Conservation (phyloP, 805 yeast species). For the Metschnikowia arizonensis region DNA sequence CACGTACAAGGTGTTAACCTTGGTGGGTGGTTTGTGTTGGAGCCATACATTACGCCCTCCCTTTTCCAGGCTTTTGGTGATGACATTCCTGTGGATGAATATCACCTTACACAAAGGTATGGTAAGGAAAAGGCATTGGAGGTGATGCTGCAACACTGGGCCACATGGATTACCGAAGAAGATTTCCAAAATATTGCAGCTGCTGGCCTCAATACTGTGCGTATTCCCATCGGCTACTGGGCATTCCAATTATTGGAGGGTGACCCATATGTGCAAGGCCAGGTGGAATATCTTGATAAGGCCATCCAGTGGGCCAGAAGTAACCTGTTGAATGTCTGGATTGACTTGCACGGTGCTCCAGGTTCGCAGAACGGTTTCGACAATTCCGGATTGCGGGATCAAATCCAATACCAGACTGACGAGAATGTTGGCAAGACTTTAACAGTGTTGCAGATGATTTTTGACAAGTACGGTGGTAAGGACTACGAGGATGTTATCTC, state of each 20-base stretch:
- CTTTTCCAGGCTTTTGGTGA: conserved; percentile 53
- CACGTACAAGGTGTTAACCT: conserved; percentile 66
- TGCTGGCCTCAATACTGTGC: conserved; percentile 74
- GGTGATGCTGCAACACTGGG: conserved; percentile 66
- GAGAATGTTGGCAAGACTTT: conserved; percentile 39
- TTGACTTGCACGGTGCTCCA: conserved; percentile 94
- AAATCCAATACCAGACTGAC: conserved; percentile 15
- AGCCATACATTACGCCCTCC: conserved; percentile 82
- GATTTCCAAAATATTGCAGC: conserved; percentile 60
- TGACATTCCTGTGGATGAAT: conserved; percentile 76
- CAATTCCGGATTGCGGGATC: conserved; percentile 82
- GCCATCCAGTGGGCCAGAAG: conserved; percentile 74
- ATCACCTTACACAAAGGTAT: conserved; percentile 54
- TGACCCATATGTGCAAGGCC: conserved; percentile 90
- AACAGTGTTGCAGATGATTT: conserved; percentile 50
- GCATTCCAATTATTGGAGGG: conserved; percentile 58
- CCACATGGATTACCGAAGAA: conserved; percentile 64
- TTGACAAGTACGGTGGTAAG: conserved; percentile 58
- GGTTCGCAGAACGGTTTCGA: conserved; percentile 97
- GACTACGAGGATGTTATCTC: conserved; percentile 66
- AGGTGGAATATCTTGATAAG: conserved; percentile 61
- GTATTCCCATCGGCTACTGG: conserved; percentile 96
- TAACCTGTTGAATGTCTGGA: conserved; percentile 70
- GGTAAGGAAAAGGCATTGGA: conserved; percentile 55
- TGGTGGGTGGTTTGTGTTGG: conserved; percentile 90